A percentile compares a stretch with the other conserved stretches of the same genome.
These are phyloP conservation scores for Candida frijolesensis DNA, from an alignment of 1,139 yeast genomes.

Conservation along the genomic window DNA sequence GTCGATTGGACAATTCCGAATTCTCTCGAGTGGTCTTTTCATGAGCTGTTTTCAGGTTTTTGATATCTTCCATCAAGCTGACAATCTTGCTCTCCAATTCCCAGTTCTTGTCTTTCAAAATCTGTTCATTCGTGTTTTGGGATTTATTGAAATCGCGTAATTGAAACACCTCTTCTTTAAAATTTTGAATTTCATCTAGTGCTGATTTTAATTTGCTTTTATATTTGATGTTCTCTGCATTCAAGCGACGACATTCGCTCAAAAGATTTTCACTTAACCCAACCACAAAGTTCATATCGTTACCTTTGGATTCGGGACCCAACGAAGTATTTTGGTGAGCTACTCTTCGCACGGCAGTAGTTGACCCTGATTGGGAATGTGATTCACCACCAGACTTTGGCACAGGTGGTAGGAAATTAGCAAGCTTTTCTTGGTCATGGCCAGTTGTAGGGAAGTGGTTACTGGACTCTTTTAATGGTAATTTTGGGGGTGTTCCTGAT, in stretches of 20 bases:
- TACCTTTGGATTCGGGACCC: constrained; percentile 52
- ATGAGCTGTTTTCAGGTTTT: constrained; percentile 26
- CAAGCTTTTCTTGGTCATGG: constrained; percentile 24
- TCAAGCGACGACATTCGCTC: constrained; percentile 76
- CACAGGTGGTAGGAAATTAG: constrained; percentile 20
- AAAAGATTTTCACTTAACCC: constrained; percentile 81
- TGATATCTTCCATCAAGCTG: constrained; percentile 49
- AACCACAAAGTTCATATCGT: constrained; percentile 79
- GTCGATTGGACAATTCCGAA: constrained; percentile 34
- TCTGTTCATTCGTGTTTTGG: constrained; percentile 37
- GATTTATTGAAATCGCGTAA: constrained; percentile 37
- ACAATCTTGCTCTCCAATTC: constrained; percentile 66
- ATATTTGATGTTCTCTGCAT: constrained; percentile 64
- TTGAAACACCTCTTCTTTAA: constrained; percentile 38
- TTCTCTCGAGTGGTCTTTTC: constrained; percentile 33
- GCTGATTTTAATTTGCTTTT: constrained; percentile 43
- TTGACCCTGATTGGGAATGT: constrained; percentile 13
- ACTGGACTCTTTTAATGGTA: constrained; percentile 3
- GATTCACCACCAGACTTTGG: constrained; percentile 16
- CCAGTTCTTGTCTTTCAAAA: constrained; percentile 71
- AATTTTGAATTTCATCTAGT: constrained; percentile 41
- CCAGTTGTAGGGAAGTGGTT: constrained; percentile 15
- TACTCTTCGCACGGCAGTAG: constrained; percentile 8
- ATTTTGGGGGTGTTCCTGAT: not conserved
- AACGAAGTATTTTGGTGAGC: constrained; percentile 34